phyloP scores from a whole-genome alignment of 2,329 filamentous ascomycete species.

The Ophiostoma australiae region DNA sequence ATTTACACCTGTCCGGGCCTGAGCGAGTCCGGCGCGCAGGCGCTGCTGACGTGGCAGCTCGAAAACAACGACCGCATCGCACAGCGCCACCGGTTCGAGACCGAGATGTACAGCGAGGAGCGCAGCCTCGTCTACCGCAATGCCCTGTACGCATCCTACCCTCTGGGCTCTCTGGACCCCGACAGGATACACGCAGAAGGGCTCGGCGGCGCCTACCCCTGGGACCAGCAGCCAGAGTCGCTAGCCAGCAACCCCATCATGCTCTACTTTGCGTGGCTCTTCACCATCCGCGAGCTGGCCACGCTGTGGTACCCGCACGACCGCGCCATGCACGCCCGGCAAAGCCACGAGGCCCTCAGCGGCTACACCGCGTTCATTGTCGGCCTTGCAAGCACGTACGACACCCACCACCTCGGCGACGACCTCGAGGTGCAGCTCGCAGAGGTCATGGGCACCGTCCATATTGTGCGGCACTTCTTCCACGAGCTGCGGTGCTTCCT shows the following conservation, averaged over 20 bases:
- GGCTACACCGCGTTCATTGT: constrained; percentile 62
- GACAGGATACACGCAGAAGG: too few relatives aligned
- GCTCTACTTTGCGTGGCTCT: constrained; percentile 70
- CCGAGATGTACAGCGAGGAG: not conserved
- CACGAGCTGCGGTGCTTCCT: constrained; percentile 83
- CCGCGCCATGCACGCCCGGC: not conserved
- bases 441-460: constrained; percentile 62
- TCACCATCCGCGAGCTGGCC: constrained; percentile 76
- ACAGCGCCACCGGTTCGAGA: not conserved
- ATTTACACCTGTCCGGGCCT: too few relatives aligned
- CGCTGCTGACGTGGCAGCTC: too few relatives aligned
- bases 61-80: not conserved
- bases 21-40: too few relatives aligned
- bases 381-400: constrained; percentile 55
- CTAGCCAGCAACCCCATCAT: constrained; percentile 63
- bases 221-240: constrained; percentile 35
- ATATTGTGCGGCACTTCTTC: constrained; percentile 68
- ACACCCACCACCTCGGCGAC: constrained; percentile 53
- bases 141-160: constrained; percentile 69
- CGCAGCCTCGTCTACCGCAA: constrained; percentile 67
- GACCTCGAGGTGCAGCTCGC: constrained; percentile 73
- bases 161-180: constrained; percentile 35
- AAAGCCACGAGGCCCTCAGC: too few relatives aligned
- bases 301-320: constrained; percentile 64
- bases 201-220: constrained; percentile 58